Conservation (phyloP, 1,139 yeast species). For the Lodderomyces elongisporus region DNA sequence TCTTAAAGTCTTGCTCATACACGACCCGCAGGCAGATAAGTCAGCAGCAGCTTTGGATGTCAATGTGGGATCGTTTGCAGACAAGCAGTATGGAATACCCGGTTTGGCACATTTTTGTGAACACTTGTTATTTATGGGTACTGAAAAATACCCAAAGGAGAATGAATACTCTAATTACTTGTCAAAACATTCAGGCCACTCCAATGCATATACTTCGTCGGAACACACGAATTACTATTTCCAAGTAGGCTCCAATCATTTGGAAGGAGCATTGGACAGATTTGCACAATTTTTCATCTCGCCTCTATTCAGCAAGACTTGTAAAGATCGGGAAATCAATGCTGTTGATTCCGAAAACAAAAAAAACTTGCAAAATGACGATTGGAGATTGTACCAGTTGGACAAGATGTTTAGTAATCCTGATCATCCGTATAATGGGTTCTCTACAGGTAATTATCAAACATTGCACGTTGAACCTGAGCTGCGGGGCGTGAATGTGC, state of each 20-base stretch:
- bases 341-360: conserved; percentile 97
- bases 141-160: conserved; percentile 84
- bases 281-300: conserved; percentile 87
- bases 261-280: conserved; percentile 86
- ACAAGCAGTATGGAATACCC: conserved; percentile 59
- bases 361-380: conserved; percentile 84
- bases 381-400: conserved; percentile 84
- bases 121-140: conserved; percentile 95
- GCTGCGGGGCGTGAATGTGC: conserved; percentile 47
- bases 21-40: conserved; percentile 82
- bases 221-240: conserved; percentile 90
- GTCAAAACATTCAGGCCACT: conserved; percentile 60
- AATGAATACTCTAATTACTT: conserved; percentile 80
- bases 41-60: conserved; percentile 93
- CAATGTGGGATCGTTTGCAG: conserved; percentile 83
- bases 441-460: conserved; percentile 66
- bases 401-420: conserved; percentile 71
- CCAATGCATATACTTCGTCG: conserved; percentile 85
- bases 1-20: conserved; percentile 69
- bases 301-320: conserved; percentile 74
- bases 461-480: conserved; percentile 59
- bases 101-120: conserved; percentile 98
- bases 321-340: conserved; percentile 87
- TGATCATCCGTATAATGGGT: conserved; percentile 67
- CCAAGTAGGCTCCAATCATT: conserved; percentile 68